These are phyloP conservation scores for Blastocystis sp. DNA, from an alignment of 352 stramenopile species.

Conservation along the genomic window DNA sequence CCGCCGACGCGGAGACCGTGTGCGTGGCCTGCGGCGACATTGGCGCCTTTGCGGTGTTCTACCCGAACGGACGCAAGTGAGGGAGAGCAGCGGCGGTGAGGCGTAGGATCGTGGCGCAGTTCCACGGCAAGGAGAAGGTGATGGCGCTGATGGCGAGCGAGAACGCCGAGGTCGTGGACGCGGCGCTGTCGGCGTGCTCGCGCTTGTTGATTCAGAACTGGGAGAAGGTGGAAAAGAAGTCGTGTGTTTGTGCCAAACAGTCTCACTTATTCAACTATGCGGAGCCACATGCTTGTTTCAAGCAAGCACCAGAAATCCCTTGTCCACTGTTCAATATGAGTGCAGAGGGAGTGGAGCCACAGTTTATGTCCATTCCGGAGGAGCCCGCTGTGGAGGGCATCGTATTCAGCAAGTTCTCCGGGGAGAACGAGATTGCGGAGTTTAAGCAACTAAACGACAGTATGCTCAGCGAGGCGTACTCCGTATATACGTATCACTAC, in stretches of 20 bases:
- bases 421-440: conserved; percentile 1
- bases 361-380: background rate
- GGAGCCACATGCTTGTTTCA: background rate
- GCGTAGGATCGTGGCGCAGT: conserved; percentile 59
- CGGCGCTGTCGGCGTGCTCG: conserved; percentile 54
- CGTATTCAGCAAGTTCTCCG: conserved; percentile 16
- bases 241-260: background rate
- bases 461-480: conserved; percentile 48
- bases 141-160: conserved; percentile 57
- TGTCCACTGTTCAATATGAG: too few relatives aligned
- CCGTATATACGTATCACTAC: conserved; percentile 54
- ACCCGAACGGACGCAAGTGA: conserved; percentile 52
- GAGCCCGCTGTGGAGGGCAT: conserved; percentile 30
- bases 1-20: conserved; percentile 24
- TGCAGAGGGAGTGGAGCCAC: too few relatives aligned
- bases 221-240: conserved; percentile 54
- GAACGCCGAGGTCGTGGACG: conserved; percentile 41
- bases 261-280: background rate
- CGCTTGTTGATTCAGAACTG: conserved; percentile 64
- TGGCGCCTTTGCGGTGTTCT: conserved; percentile 22
- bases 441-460: conserved; percentile 50
- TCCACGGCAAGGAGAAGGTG: conserved; percentile 54
- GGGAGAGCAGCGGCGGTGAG: background rate
- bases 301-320: too few relatives aligned
- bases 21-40: conserved; percentile 47